These are phyloP conservation scores for Vachellia collinsii DNA, from an alignment of 306 rosid species.

Conservation along the genomic window DNA sequence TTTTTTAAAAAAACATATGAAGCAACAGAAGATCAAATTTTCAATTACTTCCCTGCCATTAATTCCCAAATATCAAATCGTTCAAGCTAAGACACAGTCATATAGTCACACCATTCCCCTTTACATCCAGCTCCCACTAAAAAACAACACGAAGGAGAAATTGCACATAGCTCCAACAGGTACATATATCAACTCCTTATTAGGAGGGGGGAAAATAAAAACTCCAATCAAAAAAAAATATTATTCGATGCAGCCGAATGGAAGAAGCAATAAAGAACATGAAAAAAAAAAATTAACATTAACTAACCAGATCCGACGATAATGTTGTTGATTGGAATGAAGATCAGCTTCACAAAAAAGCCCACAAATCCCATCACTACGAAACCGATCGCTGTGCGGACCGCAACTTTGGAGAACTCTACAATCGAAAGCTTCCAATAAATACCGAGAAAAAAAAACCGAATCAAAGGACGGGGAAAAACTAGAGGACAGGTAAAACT, in stretches of 20 bases:
- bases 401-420: constrained; percentile 81
- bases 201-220: background rate
- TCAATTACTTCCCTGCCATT: background rate
- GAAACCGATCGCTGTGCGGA: constrained; percentile 81
- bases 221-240: background rate
- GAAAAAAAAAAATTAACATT: background rate
- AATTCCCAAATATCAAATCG: background rate
- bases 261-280: background rate
- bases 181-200: background rate
- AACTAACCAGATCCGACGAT: constrained; percentile 82
- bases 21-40: background rate
- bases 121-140: background rate
- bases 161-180: background rate
- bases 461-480: background rate
- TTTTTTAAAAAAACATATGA: background rate
- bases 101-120: background rate
- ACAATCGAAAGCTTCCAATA: background rate
- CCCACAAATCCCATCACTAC: constrained; percentile 89
- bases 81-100: background rate
- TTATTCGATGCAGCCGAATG: background rate
- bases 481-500: background rate
- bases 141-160: background rate
- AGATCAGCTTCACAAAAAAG: constrained; percentile 76
- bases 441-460: background rate
- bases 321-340: constrained; percentile 82